phyloP scores from a whole-genome alignment of 805 yeast species.

The Saccharomyces kudriavzevii region DNA sequence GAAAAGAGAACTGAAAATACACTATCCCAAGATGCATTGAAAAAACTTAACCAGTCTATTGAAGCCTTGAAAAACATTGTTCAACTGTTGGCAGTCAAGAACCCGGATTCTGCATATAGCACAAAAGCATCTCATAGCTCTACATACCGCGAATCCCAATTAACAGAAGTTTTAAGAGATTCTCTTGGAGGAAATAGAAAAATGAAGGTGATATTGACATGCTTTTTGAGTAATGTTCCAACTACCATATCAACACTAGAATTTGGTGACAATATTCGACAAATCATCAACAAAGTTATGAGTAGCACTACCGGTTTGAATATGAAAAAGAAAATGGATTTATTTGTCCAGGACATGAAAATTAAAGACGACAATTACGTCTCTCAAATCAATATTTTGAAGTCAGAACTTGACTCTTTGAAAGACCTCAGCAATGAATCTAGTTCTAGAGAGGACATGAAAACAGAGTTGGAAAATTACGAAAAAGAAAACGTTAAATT shows the following conservation, averaged over 20 bases:
- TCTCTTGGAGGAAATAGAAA: slow-evolving; percentile 78
- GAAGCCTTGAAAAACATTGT: slow-evolving; percentile 77
- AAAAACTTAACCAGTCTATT: slow-evolving; percentile 71
- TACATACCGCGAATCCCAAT: slow-evolving; percentile 71
- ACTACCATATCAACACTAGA: slow-evolving; percentile 43
- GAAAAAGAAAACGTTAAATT: slow-evolving; percentile 9
- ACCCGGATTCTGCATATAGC: background rate
- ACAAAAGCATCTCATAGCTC: background rate
- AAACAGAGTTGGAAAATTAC: background rate
- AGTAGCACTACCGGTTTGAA: slow-evolving; percentile 43
- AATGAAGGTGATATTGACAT: slow-evolving; percentile 64
- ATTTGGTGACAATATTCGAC: slow-evolving; percentile 48
- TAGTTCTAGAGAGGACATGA: background rate
- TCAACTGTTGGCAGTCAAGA: slow-evolving; percentile 51
- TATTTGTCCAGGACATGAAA: slow-evolving; percentile 41
- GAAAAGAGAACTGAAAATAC: slow-evolving; percentile 50
- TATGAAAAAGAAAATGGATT: slow-evolving; percentile 34
- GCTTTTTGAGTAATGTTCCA: slow-evolving; percentile 50
- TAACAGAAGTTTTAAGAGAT: slow-evolving; percentile 71
- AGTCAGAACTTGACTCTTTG: slow-evolving; percentile 6
- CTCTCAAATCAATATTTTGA: slow-evolving; percentile 7
- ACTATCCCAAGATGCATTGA: slow-evolving; percentile 70
- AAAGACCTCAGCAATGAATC: background rate
- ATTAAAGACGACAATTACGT: slow-evolving; percentile 22
- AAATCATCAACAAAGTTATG: slow-evolving; percentile 3